These are phyloP conservation scores for Bassia scoparia DNA, from an alignment of 148 eudicot genomes.

Conservation along the genomic window DNA sequence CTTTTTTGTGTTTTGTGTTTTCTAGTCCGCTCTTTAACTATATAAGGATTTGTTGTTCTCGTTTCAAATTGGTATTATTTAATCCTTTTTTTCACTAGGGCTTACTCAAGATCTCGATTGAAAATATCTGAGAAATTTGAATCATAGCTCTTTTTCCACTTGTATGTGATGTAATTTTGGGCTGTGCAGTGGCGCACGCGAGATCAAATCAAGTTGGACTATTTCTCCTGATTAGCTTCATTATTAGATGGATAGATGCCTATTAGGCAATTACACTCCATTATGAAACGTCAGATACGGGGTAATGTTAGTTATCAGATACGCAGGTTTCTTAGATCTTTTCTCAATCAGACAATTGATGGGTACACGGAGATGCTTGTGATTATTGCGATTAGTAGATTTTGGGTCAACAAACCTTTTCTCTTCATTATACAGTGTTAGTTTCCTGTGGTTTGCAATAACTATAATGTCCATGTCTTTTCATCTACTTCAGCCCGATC, in stretches of 20 bases:
- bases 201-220: conserved; percentile 17
- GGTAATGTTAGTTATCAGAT: conserved; percentile 10
- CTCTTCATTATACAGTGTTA: conserved; percentile 17
- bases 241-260: conserved; percentile 15
- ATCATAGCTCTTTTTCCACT: too few relatives aligned
- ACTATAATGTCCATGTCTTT: conserved; percentile 13
- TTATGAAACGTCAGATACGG: not conserved
- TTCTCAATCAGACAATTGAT: conserved; percentile 15
- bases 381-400: conserved; percentile 9
- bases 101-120: too few relatives aligned
- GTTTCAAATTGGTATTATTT: too few relatives aligned
- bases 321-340: not conserved
- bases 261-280: conserved; percentile 10
- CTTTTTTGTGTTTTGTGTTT: too few relatives aligned
- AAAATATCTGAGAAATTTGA: too few relatives aligned
- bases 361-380: not conserved
- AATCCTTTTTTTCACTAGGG: too few relatives aligned
- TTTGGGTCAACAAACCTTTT: not conserved
- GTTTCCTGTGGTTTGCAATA: conserved; percentile 9
- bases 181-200: conserved; percentile 12
- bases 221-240: conserved; percentile 16
- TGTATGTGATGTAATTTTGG: too few relatives aligned
- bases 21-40: too few relatives aligned
- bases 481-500: conserved; percentile 16
- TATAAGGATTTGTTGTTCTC: too few relatives aligned